These are phyloP conservation scores for Thielaviopsis populi DNA, from an alignment of 2,329 filamentous ascomycete species.

Conservation along the genomic window DNA sequence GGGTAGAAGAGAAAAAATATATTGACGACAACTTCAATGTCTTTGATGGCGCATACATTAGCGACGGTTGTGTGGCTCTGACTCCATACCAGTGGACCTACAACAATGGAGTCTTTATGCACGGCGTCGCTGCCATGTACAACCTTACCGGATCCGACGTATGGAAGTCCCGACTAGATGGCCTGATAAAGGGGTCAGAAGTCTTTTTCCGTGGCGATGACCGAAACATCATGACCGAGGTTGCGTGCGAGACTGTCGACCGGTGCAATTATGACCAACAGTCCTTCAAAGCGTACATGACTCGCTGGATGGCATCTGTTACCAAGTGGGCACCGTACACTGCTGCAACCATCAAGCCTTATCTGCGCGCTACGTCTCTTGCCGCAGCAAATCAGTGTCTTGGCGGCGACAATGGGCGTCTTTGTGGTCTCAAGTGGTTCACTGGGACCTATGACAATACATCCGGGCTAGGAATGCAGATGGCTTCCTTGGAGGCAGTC, in stretches of 20 bases:
- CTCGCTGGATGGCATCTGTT: constrained; percentile 45
- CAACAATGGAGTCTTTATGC: constrained; percentile 51
- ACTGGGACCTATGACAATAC: constrained; percentile 40
- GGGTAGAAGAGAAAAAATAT: constrained; percentile 43
- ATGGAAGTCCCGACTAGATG: constrained; percentile 45
- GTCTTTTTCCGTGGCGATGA: constrained; percentile 40
- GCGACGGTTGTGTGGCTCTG: constrained; percentile 41
- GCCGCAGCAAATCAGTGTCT: constrained; percentile 43
- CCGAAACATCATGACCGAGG: constrained; percentile 47
- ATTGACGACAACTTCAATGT: constrained; percentile 45
- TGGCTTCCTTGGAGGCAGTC: constrained; percentile 52
- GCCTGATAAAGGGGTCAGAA: constrained; percentile 37
- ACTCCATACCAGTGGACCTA: constrained; percentile 53
- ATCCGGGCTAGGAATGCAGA: constrained; percentile 53
- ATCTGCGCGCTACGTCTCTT: constrained; percentile 39
- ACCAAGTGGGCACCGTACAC: constrained; percentile 51
- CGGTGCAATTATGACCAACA: constrained; percentile 48
- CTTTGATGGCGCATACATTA: constrained; percentile 46
- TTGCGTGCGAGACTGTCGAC: constrained; percentile 46
- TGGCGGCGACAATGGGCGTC: constrained; percentile 39
- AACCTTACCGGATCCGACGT: constrained; percentile 39
- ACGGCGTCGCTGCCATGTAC: constrained; percentile 54
- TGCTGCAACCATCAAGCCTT: constrained; percentile 35
- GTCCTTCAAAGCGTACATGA: constrained; percentile 49
- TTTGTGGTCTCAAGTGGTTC: constrained; percentile 48